Evolutionary conservation across 2,329 filamentous ascomycete genomes (phyloP), one percentile per base, ranked within the genome.

Genomic region (Penicillium sp.): DNA sequence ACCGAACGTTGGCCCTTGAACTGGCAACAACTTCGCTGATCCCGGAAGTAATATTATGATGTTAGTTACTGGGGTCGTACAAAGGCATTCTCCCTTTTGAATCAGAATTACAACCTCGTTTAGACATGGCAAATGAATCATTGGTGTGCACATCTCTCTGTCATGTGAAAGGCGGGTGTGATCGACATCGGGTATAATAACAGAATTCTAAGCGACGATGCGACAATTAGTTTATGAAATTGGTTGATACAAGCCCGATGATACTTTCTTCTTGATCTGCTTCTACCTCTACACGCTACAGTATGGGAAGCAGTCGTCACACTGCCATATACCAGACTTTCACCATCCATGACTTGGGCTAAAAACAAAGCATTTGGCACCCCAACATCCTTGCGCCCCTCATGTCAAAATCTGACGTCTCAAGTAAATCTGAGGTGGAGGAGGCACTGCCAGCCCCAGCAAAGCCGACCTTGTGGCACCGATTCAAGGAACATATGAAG

Each of bases 401-500:
- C 31, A 61, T 61, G 58, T 55, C 58, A 10, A 63, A 61, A 47
- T 40, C 45, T 0, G 56, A 57, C 15, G 53, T 40, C 40, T 57
- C 55, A 32, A 54, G 51, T 28, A 34, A 13, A 21, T 48, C 52
- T 3, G 52, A 54, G 21, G 40, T n/a, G 4, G 46, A 50, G 4
- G 49, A 31, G n/a, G 21, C 32, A 10, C 24, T 26, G 10, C 19
- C 50, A 6, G 38, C 52, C 13, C 34, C 43, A 7, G 12, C 38
- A 19, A 60, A 56, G 28, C 51, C 56, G 6, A 55, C 55, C 13
- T 24, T 54, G n/a, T 57, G 54, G 49, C 52, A 56, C 33, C 53
- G 58, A 38, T 63, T 56, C 40, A 58, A 55, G 42, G 6, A 45
- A 12, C 59, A 63, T 24, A 57, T 63, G 57, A 61, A 59, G 43